These are phyloP conservation scores for Trypanosoma vivax DNA, from an alignment of 208 protist species.

Conservation along the genomic window DNA sequence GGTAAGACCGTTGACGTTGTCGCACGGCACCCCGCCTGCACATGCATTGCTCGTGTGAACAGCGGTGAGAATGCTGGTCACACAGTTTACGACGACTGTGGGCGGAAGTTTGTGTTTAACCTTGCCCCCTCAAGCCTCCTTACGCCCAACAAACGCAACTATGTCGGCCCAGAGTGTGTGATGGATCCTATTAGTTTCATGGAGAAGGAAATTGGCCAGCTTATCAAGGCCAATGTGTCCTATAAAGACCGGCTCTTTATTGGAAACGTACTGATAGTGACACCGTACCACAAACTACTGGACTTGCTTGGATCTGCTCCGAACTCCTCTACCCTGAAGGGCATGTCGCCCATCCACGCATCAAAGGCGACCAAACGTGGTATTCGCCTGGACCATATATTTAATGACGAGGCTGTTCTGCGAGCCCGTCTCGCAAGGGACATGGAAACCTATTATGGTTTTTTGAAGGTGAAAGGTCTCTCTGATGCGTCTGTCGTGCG, in stretches of 20 bases:
- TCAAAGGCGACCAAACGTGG: conserved; percentile 87
- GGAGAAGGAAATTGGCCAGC: conserved; percentile 81
- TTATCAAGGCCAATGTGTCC: conserved; percentile 65
- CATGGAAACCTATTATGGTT: conserved; percentile 84
- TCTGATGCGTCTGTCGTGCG: conserved; percentile 72
- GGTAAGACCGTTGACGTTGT: conserved; percentile 91
- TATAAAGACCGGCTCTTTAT: conserved; percentile 82
- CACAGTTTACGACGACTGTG: conserved; percentile 78
- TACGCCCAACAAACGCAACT: conserved; percentile 65
- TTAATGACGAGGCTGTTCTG: conserved; percentile 70
- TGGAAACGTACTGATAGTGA: conserved; percentile 87
- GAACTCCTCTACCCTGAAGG: conserved; percentile 89
- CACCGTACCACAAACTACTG: conserved; percentile 89
- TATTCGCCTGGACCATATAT: conserved; percentile 89
- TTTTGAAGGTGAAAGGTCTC: conserved; percentile 61
- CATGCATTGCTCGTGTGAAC: conserved; percentile 86
- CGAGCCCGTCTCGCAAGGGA: conserved; percentile 66
- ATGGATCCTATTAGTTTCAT: conserved; percentile 90
- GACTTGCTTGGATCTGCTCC: conserved; percentile 72
- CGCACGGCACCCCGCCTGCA: conserved; percentile 67
- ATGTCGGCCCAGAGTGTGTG: conserved; percentile 86
- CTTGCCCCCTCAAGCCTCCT: conserved; percentile 83
- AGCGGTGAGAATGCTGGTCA: conserved; percentile 90
- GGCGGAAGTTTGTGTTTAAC: conserved; percentile 89
- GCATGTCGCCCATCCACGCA: conserved; percentile 86